A percentile compares a stretch with the other conserved stretches of the same genome.
These are phyloP conservation scores for Saccharomycopsis lassenensis DNA, from an alignment of 805 yeast genomes.

Conservation along the genomic window DNA sequence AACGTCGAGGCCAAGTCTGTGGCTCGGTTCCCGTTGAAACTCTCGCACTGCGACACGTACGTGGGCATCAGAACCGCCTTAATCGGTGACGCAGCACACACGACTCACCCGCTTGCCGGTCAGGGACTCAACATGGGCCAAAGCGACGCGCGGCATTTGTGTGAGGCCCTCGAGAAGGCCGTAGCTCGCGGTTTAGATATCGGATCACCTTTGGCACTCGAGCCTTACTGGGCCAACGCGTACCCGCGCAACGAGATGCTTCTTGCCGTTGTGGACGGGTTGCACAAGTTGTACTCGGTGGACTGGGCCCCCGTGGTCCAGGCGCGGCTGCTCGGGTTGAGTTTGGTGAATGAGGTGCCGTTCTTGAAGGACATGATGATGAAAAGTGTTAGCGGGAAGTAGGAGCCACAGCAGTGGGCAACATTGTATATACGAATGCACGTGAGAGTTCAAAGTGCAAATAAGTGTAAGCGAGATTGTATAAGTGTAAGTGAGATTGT, in stretches of 20 bases:
- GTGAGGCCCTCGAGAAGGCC: constrained; percentile 60
- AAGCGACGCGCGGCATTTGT: constrained; percentile 70
- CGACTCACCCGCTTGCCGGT: constrained; percentile 95
- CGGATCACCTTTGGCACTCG: constrained; percentile 70
- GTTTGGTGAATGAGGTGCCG: constrained; percentile 49
- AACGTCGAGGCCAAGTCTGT: constrained; percentile 52
- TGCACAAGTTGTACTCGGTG: constrained; percentile 77
- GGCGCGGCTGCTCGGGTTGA: constrained; percentile 66
- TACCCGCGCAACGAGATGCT: constrained; percentile 71
- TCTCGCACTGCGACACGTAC: constrained; percentile 87
- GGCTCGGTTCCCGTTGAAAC: constrained; percentile 79
- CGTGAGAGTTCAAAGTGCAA: too few relatives aligned
- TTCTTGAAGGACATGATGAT: constrained; percentile 64
- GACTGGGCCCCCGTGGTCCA: constrained; percentile 65
- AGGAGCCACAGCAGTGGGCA: too few relatives aligned
- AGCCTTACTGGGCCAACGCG: constrained; percentile 77
- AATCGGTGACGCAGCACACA: constrained; percentile 98
- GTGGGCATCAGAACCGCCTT: constrained; percentile 76
- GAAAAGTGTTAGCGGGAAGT: constrained; percentile 35
- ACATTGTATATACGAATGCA: too few relatives aligned
- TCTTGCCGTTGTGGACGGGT: constrained; percentile 82
- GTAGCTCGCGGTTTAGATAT: constrained; percentile 74
- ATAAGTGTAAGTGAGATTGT: too few relatives aligned
- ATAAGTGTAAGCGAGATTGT: too few relatives aligned
- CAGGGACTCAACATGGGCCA: constrained; percentile 98